These are phyloP conservation scores for Euptelea pleiosperma DNA, from an alignment of 164 flowering plant genomes.

Conservation along the genomic window DNA sequence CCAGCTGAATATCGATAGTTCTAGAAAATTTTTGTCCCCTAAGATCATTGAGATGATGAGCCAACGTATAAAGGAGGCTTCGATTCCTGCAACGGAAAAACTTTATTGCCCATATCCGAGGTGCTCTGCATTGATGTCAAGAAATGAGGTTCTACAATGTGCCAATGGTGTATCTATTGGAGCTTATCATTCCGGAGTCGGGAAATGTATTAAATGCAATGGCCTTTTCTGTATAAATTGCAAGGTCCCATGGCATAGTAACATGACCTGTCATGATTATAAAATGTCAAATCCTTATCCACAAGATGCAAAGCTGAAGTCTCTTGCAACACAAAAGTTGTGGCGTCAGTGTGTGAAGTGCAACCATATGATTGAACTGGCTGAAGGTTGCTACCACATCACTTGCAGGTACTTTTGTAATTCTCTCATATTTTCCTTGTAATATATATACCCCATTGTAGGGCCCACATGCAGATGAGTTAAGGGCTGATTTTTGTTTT, in stretches of 20 bases:
- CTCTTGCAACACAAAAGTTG: conserved; percentile 41
- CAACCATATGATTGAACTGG: conserved; percentile 66
- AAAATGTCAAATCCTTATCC: conserved; percentile 31
- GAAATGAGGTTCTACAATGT: conserved; percentile 35
- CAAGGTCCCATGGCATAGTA: conserved; percentile 70
- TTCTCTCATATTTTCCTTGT: too few species aligned
- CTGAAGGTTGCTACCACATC: conserved; percentile 74
- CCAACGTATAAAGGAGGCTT: conserved; percentile 55
- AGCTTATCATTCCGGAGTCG: conserved; percentile 30
- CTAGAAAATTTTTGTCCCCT: conserved; percentile 52
- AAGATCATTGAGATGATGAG: conserved; percentile 49
- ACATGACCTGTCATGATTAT: conserved; percentile 43
- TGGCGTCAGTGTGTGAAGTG: conserved; percentile 75
- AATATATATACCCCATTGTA: too few species aligned
- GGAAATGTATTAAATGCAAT: conserved; percentile 59
- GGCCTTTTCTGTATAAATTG: conserved; percentile 54
- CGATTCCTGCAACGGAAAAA: conserved; percentile 64
- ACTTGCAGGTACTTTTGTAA: conserved; percentile 66
- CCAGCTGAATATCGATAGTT: conserved; percentile 52
- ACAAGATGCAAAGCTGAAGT: conserved; percentile 53
- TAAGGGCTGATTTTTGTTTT: too few species aligned
- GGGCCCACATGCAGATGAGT: too few species aligned
- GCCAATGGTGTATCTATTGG: conserved; percentile 14
- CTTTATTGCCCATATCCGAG: conserved; percentile 83
- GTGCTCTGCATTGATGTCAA: conserved; percentile 83